These are phyloP conservation scores for Aspergillus sp. DNA, from an alignment of 2,329 filamentous ascomycete genomes.

Conservation along the genomic window DNA sequence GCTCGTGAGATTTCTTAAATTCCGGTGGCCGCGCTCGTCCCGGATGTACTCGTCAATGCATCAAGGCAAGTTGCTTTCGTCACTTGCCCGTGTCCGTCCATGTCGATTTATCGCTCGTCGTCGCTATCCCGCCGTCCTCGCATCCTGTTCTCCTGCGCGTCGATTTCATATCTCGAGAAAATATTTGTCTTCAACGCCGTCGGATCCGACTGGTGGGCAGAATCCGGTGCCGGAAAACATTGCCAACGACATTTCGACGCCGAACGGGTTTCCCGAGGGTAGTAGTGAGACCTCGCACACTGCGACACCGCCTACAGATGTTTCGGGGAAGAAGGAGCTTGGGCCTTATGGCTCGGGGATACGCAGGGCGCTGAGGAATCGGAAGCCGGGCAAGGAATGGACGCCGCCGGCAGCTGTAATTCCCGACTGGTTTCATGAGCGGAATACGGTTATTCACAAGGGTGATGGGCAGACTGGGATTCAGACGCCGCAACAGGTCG, in stretches of 20 bases:
- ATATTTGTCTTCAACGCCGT: conserved; percentile 22
- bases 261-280: conserved; percentile 8
- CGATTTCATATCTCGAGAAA: conserved; percentile 27
- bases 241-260: conserved; percentile 14
- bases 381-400: conserved; percentile 17
- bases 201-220: conserved; percentile 21
- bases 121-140: conserved; percentile 23
- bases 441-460: conserved; percentile 25
- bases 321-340: conserved; percentile 16
- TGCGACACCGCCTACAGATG: conserved; percentile 10
- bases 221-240: conserved; percentile 15
- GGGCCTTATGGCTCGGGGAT: conserved; percentile 35
- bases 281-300: conserved; percentile 7
- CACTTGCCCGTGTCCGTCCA: conserved; percentile 27
- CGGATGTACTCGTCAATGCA: conserved; percentile 36
- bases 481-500: conserved; percentile 17
- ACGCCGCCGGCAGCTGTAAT: conserved; percentile 18
- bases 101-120: conserved; percentile 33
- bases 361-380: conserved; percentile 33
- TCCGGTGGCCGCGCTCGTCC: conserved; percentile 21
- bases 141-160: conserved; percentile 15
- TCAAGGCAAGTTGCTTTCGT: conserved; percentile 28
- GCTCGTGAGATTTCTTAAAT: conserved; percentile 6
- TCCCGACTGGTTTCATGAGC: conserved; percentile 33
- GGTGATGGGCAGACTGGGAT: conserved; percentile 6